phyloP scores from a whole-genome alignment of 225 moss, liverwort and hornwort species.

The Pleurozium schreberi region DNA sequence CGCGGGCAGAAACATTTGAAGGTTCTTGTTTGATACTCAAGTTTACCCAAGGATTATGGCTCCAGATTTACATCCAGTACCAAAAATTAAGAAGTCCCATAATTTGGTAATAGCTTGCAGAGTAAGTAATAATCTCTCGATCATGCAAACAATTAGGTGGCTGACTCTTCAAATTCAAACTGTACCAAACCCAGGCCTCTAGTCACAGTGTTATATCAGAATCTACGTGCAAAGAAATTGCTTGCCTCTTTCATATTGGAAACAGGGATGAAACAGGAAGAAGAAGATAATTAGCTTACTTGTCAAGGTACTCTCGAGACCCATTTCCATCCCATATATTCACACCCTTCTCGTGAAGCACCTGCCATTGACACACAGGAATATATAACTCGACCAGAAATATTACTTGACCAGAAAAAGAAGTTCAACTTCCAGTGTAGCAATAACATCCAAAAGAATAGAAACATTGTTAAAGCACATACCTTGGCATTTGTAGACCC shows the following conservation, averaged over 20 bases:
- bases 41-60: neutral
- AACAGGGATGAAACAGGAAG: neutral
- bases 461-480: neutral
- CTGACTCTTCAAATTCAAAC: neutral
- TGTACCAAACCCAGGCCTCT: neutral
- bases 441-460: neutral
- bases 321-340: constrained; percentile 89
- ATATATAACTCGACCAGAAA: neutral
- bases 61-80: neutral
- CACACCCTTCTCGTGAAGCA: constrained; percentile 74
- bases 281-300: constrained; percentile 17
- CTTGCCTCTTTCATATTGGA: neutral
- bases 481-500: constrained; percentile 88
- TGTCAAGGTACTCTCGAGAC: constrained; percentile 61
- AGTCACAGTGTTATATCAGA: neutral
- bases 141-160: neutral
- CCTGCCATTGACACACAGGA: constrained; percentile 14
- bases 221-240: neutral
- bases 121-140: neutral
- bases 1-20: neutral
- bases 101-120: neutral
- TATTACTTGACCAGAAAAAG: neutral
- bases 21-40: neutral
- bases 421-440: neutral
- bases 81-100: neutral